Evolutionary conservation across 2,329 filamentous ascomycete species (phyloP).

Genomic region (Sporothrix schenckii): DNA sequence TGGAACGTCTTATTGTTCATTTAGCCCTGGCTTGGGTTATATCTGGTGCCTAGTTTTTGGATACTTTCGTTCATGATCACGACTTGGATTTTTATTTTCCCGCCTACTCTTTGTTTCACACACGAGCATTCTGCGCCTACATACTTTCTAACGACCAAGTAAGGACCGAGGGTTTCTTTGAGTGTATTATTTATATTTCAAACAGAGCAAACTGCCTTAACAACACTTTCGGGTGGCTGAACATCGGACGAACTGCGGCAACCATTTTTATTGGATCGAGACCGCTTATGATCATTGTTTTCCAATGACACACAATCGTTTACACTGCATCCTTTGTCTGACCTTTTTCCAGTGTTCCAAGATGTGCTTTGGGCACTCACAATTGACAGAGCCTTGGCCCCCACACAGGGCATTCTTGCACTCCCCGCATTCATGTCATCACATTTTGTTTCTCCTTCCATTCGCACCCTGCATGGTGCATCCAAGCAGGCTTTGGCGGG

Average conservation of each 20-base stretch:
- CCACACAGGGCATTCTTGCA: background rate
- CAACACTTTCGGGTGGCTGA: background rate
- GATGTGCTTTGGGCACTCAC: background rate
- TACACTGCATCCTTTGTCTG: background rate
- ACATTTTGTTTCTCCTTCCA: too few relatives aligned
- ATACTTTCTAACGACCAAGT: background rate
- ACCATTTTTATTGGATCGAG: background rate
- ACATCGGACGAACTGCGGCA: background rate
- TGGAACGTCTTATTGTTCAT: background rate
- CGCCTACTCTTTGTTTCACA: background rate
- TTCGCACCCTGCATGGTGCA: background rate
- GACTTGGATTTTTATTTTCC: background rate
- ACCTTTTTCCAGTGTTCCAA: background rate
- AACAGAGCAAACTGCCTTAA: constrained; percentile 34
- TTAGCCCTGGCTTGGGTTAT: background rate
- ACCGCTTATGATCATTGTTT: background rate
- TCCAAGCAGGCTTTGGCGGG: background rate
- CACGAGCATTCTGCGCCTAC: background rate
- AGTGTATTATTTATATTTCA: constrained; percentile 27
- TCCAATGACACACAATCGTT: background rate
- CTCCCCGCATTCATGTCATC: background rate
- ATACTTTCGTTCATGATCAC: background rate
- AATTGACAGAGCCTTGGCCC: background rate
- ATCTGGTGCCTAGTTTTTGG: background rate
- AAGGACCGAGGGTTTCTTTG: background rate